Evolutionary conservation across 1,139 yeast genomes (phyloP), one percentile per base, ranked within the genome.

Genomic region (Blastobotrys persicus): DNA sequence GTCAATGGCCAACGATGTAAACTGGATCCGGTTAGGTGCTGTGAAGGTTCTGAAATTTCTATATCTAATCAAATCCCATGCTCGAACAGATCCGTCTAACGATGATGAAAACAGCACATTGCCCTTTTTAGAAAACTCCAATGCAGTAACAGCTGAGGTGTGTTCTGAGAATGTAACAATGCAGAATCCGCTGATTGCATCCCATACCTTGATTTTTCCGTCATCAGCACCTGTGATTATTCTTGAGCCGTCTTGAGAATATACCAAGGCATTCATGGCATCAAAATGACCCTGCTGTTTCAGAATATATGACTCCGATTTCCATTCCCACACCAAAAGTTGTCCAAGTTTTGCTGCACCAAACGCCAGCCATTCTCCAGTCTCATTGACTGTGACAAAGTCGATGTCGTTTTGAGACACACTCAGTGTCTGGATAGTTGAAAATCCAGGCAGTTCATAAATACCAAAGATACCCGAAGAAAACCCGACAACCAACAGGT

Each of bases 261-360:
- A 92, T 34, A 86, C 81, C 45, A 91, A 68, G 13, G 89, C 77
- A 63, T 89, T 92, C 67, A 91, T 80, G 0, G 96, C 75, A 66
- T 92, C 98, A 64, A 88, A 92, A 69, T 92, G 98, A 11, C 98
- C 97, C 68, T 94, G 98, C 66, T 92, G 98, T 65, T 92, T 91
- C 57, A 92, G 74, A 42, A 92, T 85, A 65, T 92, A 92, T 0
- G 97, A 88, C 67, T 92, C 98, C 2, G 96, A 87, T 71, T 92
- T 97, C 99, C 99, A 92, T 74, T 92, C 99, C 74, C 95, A 92
- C 0, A 92, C 98, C 53, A 92, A 72, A 49, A 92, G 72, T 68
- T 92, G 99, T n/a, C 98, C 98, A 33, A 88, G 71, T 60, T 83
- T 84, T 16, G 91, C 73, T 0, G 97, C 89, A 3, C 98, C 98